Base-by-base conservation (phyloP, 768 basidiomycete genomes). In the Trametes villosa region DNA sequence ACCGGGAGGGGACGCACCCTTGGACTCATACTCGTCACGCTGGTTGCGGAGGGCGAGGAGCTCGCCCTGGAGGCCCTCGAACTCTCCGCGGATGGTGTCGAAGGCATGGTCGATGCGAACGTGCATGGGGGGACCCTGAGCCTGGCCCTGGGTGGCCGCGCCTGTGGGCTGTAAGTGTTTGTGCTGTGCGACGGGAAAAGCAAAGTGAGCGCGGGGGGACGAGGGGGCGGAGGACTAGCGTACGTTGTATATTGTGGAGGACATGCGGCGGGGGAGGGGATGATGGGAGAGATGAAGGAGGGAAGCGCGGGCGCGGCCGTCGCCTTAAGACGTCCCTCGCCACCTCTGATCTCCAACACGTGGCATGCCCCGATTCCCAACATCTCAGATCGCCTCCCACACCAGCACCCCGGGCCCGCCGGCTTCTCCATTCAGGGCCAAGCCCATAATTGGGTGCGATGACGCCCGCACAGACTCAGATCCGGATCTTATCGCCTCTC, bases 21-120 rank as follows among this genome's bases (percentile, higher is more conserved):
- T 95, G 7, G 79, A 80, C 76, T 98, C 96, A 71, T 87, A 91
- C 58, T 98, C 96, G 66, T 97, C 95, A 50, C 92, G 79, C 75
- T 96, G 92, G 30, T 77, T 81, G 56, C 92, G 83, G 67, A 90
- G 79, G 11, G 82, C 69, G n/a, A 75, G 78, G 50, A 91, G 76
- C 70, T 97, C 94, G 47, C 80, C 76, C 9, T 84, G 76, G 60
- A 96, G 77, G 56, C 77, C 77, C 51, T 97, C 94, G 70, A 93
- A 95, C 77, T 98, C 96, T 54, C 86, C 84, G 63, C 88, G 83
- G 68, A 97, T 87, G 59, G 81, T 78, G 46, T 96, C 94, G 62
- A 98, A 83, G 24, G 88, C 82, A 58, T 96, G 94, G 53, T 84
- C 85, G 62, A 96, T 76, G 48, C 91, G 77, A 27, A 65, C 70